Conservation (phyloP, 2,329 filamentous ascomycete species). For the Diaporthe sp. region DNA sequence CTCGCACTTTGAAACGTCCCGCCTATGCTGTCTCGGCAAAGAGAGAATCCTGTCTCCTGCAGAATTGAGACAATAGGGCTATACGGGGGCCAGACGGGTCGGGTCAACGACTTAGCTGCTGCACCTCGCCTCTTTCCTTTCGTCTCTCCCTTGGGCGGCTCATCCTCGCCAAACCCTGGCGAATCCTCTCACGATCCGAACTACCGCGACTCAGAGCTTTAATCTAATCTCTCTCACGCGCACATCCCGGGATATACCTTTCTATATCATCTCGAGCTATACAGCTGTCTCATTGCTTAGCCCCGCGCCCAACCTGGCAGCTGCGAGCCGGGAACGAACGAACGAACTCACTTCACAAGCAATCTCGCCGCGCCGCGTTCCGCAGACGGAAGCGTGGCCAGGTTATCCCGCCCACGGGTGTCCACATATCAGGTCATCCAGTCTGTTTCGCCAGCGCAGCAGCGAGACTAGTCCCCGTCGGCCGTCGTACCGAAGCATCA, state of each 20-base stretch:
- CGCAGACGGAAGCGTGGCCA: neutral
- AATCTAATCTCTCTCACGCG: neutral
- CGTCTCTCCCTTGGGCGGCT: conserved; percentile 8
- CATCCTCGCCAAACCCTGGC: neutral
- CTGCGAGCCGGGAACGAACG: neutral
- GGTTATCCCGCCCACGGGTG: neutral
- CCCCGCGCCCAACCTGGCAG: neutral
- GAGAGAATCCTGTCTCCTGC: neutral
- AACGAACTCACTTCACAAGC: neutral
- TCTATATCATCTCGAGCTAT: neutral
- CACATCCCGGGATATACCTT: neutral
- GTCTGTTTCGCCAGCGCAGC: conserved; percentile 2
- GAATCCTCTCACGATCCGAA: conserved; percentile 23
- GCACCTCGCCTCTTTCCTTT: neutral
- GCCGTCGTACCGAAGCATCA: neutral
- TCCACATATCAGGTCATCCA: neutral
- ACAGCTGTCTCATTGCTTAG: neutral
- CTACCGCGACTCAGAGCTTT: conserved; percentile 19
- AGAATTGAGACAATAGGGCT: conserved; percentile 21
- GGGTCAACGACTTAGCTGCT: neutral
- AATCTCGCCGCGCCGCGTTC: neutral
- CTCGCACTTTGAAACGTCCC: conserved; percentile 14
- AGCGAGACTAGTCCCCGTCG: conserved; percentile 7
- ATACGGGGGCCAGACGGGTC: neutral
- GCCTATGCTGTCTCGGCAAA: conserved; percentile 17